Base-by-base conservation (phyloP, 2,329 filamentous ascomycete genomes). In the Beauveria sp. region DNA sequence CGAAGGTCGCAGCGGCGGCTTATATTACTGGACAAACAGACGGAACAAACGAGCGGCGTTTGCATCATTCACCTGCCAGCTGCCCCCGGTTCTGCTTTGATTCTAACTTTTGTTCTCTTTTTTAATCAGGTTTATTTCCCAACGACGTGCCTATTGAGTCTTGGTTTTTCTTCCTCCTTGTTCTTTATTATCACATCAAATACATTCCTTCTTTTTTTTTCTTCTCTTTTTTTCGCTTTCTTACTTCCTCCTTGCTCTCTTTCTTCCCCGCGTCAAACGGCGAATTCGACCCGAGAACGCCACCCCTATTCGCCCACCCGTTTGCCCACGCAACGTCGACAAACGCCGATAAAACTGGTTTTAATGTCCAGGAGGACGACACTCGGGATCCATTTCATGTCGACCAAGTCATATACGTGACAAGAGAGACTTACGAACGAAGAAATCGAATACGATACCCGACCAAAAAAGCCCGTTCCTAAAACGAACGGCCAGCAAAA, bases 311-410 rank as follows among this genome's bases (percentile, higher is more conserved):
- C 43, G 26, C 38, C n/a, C 38, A 3, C 34, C 34, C 2, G 20
- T 28, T 38, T 22, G 54, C 54, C 43, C 26, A 18, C 24, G 9
- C 28, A 26, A 8, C 49, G 14, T 38, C 34, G 10, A 22, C 46
- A 40, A 59, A 59, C 56, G 34, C 22, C 56, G 34, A 59, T 59
- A 59, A 26, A 51, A 59, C 56, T 22, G 46, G 31, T 51, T 12
- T 59, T 59, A 59, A 59, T 59, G 56, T 5, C 46, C 38, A 51
- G 56, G 56, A 51, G 26, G 46, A 51, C 34, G 31, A 43, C 38
- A 38, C 43, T 31, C 34, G 9, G 24, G n/a, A 50, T 42, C 34
- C 46, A 43, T 22, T 31, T 20, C 5, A 31, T 28, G 20, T 49
- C 34, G 56, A 5, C 6, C 20, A 28, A n/a, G 56, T 34, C 46